A percentile compares a stretch with the other conserved stretches of the same genome.
Conservation (phyloP, 345 rosid species). For the Moricandia arvensis region DNA sequence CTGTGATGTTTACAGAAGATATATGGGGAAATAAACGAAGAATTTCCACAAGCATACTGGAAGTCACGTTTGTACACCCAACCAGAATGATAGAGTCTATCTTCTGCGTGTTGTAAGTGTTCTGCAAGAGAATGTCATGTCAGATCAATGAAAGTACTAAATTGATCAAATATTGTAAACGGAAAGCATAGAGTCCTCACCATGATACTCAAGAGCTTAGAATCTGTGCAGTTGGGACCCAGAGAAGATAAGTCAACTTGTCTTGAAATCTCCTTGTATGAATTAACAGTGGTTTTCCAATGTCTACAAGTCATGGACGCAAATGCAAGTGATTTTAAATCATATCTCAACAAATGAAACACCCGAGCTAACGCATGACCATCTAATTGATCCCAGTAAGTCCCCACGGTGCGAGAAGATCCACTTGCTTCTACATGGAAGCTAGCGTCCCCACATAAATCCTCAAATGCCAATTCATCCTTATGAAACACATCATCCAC, state of each 20-base stretch:
- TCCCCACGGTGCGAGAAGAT: slow-evolving; percentile 40
- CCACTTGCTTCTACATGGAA: slow-evolving; percentile 49
- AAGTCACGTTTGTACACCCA: slow-evolving; percentile 78
- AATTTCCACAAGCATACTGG: slow-evolving; percentile 63
- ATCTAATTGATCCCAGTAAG: slow-evolving; percentile 81
- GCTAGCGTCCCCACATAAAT: slow-evolving; percentile 60
- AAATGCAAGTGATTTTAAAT: slow-evolving; percentile 66
- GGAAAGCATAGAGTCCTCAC: slow-evolving; percentile 45
- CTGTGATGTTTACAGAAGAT: slow-evolving; percentile 76
- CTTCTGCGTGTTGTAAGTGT: slow-evolving; percentile 69
- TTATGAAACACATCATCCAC: slow-evolving; percentile 50
- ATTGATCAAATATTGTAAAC: slow-evolving; percentile 7
- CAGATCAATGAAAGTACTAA: slow-evolving; percentile 7
- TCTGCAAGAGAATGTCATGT: slow-evolving; percentile 60
- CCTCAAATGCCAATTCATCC: slow-evolving; percentile 69
- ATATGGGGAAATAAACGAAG: slow-evolving; percentile 59
- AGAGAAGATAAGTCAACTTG: slow-evolving; percentile 76
- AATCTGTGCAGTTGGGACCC: slow-evolving; percentile 76
- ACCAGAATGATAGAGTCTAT: slow-evolving; percentile 65
- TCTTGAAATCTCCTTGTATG: slow-evolving; percentile 72
- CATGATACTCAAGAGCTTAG: slow-evolving; percentile 56
- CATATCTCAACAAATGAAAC: slow-evolving; percentile 81
- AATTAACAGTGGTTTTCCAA: slow-evolving; percentile 79
- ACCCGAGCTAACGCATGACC: slow-evolving; percentile 73
- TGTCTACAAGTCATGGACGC: slow-evolving; percentile 90